These are phyloP conservation scores for Suillus spraguei DNA, from an alignment of 768 basidiomycete genomes.

Conservation along the genomic window DNA sequence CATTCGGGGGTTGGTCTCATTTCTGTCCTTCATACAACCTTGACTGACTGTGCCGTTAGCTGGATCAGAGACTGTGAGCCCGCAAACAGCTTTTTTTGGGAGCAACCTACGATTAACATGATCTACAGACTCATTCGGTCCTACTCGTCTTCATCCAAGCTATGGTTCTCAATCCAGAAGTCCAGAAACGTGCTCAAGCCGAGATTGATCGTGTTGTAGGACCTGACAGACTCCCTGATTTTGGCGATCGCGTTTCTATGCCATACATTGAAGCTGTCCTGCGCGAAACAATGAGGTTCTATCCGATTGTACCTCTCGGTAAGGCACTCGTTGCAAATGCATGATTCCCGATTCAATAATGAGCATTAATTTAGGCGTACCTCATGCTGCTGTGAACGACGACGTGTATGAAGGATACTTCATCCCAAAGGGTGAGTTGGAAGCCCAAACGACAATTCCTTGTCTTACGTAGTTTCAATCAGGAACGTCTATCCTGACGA, in stretches of 20 bases:
- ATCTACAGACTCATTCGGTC: slow-evolving; percentile 14
- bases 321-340: neutral
- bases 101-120: neutral
- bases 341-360: neutral
- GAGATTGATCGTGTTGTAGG: slow-evolving; percentile 18
- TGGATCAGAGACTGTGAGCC: slow-evolving; percentile 13
- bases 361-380: slow-evolving; percentile 1
- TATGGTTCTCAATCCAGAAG: slow-evolving; percentile 19
- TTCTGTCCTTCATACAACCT: neutral
- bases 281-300: slow-evolving; percentile 32
- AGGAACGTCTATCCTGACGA: slow-evolving; percentile 12
- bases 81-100: neutral
- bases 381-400: slow-evolving; percentile 13
- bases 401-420: slow-evolving; percentile 17
- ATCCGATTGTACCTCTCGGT: slow-evolving; percentile 29
- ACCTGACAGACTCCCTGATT: slow-evolving; percentile 13
- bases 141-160: slow-evolving; percentile 18
- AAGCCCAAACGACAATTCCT: neutral
- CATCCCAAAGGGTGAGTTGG: slow-evolving; percentile 12
- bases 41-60: neutral
- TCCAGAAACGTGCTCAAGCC: slow-evolving; percentile 17
- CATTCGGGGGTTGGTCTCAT: slow-evolving; percentile 13
- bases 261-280: slow-evolving; percentile 19
- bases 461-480: neutral
- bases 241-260: slow-evolving; percentile 16